A percentile compares a stretch with the other conserved stretches of the same genome.
These are phyloP conservation scores for Acorus gramineus DNA, from an alignment of 106 monocot genomes.

Conservation along the genomic window DNA sequence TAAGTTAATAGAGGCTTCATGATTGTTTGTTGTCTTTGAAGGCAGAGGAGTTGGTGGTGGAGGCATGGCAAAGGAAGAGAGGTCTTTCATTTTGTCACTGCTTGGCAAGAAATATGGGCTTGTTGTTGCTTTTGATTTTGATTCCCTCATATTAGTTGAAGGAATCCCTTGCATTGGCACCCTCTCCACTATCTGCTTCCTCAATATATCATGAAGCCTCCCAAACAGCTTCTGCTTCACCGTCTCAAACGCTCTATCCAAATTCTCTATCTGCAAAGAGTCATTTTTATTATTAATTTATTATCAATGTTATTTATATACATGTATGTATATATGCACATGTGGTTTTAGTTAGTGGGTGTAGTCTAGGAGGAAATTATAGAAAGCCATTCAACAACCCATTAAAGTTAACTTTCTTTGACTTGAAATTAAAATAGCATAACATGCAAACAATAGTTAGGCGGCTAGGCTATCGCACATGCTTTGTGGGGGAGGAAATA, in stretches of 20 bases:
- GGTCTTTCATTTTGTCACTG: conserved; percentile 6
- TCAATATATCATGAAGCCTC: conserved; percentile 45
- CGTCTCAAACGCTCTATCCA: conserved; percentile 50
- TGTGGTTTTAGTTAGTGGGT: too few species aligned
- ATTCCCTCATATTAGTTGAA: background rate
- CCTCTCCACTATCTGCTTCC: conserved; percentile 60
- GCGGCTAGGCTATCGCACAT: too few species aligned
- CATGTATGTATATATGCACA: too few species aligned
- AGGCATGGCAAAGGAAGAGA: conserved; percentile 13
- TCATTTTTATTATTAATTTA: background rate
- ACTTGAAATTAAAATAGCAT: too few species aligned
- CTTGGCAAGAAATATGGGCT: conserved; percentile 2
- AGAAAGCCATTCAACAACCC: too few species aligned
- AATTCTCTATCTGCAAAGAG: conserved; percentile 40
- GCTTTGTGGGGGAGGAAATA: too few species aligned
- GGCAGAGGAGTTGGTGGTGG: background rate
- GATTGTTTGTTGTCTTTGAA: too few species aligned
- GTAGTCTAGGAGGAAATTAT: too few species aligned
- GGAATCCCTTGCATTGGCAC: conserved; percentile 15
- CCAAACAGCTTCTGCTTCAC: conserved; percentile 65
- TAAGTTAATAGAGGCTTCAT: too few species aligned
- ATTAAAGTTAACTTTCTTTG: too few species aligned
- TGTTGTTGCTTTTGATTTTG: too few species aligned
- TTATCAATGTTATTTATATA: background rate
- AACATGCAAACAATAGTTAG: too few species aligned